Evolutionary conservation across 1,284 basidiomycete genomes (phyloP).

Genomic region (Trichosporon inkin): DNA sequence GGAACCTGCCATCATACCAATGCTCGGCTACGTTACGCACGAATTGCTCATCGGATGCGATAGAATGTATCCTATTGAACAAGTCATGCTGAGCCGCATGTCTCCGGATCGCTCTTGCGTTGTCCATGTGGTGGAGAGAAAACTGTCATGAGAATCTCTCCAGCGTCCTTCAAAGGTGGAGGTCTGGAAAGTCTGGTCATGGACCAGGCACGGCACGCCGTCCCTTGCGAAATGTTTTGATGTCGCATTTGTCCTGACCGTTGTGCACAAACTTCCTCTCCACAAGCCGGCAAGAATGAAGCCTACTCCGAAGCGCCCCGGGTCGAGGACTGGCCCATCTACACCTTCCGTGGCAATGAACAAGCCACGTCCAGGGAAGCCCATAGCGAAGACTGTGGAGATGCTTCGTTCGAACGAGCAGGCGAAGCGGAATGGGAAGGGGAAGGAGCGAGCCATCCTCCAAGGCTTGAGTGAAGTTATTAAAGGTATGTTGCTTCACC

Average conservation of each 20-base stretch:
- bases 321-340: background rate
- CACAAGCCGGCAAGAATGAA: conserved; percentile 10
- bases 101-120: conserved; percentile 36
- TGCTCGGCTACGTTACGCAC: conserved; percentile 59
- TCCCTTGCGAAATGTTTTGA: background rate
- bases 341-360: background rate
- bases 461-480: conserved; percentile 31
- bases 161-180: background rate
- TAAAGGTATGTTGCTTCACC: conserved; percentile 25
- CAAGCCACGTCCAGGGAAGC: conserved; percentile 23
- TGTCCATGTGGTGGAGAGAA: conserved; percentile 15
- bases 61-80: conserved; percentile 81
- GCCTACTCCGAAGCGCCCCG: background rate
- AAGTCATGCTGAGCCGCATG: conserved; percentile 56
- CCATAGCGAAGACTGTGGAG: conserved; percentile 37
- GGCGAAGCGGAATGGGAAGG: conserved; percentile 30
- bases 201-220: conserved; percentile 12
- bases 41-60: conserved; percentile 69
- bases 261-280: background rate
- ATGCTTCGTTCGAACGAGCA: conserved; percentile 27
- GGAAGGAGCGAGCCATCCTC: conserved; percentile 32
- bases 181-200: conserved; percentile 9
- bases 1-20: conserved; percentile 50
- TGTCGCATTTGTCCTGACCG: background rate
- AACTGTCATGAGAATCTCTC: background rate